phyloP scores from a whole-genome alignment of 192 early-diverging fungal species.

The Helicostylum pulchrum region DNA sequence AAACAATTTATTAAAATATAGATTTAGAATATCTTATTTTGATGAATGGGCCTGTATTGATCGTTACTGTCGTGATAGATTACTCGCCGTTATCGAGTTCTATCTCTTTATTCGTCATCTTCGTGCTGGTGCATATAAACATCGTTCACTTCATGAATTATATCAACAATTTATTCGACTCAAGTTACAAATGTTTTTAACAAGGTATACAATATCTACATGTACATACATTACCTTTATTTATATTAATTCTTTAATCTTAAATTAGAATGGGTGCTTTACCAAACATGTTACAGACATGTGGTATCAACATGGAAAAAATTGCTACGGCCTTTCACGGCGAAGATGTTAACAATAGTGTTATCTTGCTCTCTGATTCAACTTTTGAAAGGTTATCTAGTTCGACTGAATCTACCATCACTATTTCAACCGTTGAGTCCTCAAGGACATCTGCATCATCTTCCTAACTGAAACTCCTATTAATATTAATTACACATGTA shows the following conservation, averaged over 20 bases:
- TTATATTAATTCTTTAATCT: neutral
- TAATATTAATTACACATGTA: neutral
- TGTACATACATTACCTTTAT: constrained; percentile 4
- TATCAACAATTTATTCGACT: constrained; percentile 80
- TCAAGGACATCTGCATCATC: constrained; percentile 9
- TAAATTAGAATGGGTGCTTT: constrained; percentile 21
- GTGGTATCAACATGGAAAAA: constrained; percentile 2
- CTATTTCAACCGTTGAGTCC: constrained; percentile 16
- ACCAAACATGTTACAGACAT: constrained; percentile 5
- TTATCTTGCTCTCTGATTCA: constrained; percentile 9
- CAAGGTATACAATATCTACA: constrained; percentile 18
- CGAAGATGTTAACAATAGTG: neutral
- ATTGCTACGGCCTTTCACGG: constrained; percentile 5
- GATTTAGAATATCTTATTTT: constrained; percentile 65
- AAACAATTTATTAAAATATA: constrained; percentile 39
- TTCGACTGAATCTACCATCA: constrained; percentile 19
- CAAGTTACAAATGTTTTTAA: constrained; percentile 80
- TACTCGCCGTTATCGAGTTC: constrained; percentile 86
- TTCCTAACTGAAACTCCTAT: neutral
- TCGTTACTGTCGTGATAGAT: constrained; percentile 84
- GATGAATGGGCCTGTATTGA: constrained; percentile 78
- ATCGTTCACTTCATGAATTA: constrained; percentile 70
- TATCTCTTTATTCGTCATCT: constrained; percentile 87
- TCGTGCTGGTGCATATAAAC: constrained; percentile 74
- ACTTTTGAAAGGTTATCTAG: constrained; percentile 12